Evolutionary conservation across 140 eudicot genomes (phyloP).

Genomic region (Stevia rebaudiana): DNA sequence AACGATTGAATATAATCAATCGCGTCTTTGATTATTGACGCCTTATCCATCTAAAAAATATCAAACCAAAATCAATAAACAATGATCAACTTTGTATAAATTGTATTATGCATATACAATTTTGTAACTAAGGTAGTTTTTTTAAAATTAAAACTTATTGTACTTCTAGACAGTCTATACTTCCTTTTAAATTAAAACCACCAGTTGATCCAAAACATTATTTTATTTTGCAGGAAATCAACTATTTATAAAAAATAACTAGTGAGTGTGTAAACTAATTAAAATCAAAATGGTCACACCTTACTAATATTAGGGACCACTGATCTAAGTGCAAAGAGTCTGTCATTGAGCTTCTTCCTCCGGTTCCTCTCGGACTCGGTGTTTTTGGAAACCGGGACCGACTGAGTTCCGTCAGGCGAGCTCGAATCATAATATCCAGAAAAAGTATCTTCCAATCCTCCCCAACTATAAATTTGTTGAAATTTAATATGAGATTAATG

Average conservation of each 20-base stretch:
- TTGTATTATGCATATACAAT: no score
- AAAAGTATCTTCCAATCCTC: conserved; percentile 38
- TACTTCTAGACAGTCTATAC: no score
- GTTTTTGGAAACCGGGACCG: conserved; percentile 46
- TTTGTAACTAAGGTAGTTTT: no score
- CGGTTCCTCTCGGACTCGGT: conserved; percentile 76
- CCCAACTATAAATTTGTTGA: conserved; percentile 32
- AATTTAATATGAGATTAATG: no score
- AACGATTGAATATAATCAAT: conserved; percentile 64
- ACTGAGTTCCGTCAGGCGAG: conserved; percentile 66
- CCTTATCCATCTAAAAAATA: conserved; percentile 67
- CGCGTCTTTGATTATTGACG: conserved; percentile 83
- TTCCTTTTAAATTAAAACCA: no score
- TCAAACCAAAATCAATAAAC: no score
- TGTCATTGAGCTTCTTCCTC: conserved; percentile 67
- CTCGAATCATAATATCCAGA: conserved; percentile 62
- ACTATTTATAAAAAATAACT: not conserved
- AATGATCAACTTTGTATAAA: no score
- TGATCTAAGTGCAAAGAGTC: conserved; percentile 76
- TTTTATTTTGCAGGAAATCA: no score
- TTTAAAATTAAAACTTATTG: no score
- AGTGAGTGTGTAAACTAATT: no score
- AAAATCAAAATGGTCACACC: conserved; percentile 35
- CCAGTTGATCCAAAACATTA: no score
- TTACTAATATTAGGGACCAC: conserved; percentile 89